Percentiles rank a stretch among this genome's conserved stretches.
These are phyloP conservation scores for Nepenthes gracilis DNA, from an alignment of 148 eudicot species.

Conservation along the genomic window DNA sequence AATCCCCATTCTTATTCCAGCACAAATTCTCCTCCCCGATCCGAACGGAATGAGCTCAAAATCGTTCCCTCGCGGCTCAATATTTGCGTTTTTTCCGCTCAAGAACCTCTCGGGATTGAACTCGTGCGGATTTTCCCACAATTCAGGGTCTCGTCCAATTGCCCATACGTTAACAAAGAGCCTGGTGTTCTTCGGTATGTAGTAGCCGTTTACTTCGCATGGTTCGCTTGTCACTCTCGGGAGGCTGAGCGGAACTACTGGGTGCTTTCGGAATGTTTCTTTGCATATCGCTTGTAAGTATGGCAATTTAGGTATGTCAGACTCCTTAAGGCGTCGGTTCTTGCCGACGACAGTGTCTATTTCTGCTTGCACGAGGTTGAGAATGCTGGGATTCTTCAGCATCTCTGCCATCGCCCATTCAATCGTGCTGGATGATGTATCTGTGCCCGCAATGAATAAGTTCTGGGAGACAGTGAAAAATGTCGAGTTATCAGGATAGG, in stretches of 20 bases:
- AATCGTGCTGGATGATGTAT: slow-evolving; percentile 25
- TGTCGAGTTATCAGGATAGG: neutral
- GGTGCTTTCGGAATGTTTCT: slow-evolving; percentile 28
- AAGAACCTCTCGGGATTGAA: slow-evolving; percentile 31
- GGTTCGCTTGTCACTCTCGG: slow-evolving; percentile 11
- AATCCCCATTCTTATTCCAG: slow-evolving; percentile 24
- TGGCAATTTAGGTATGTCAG: slow-evolving; percentile 24
- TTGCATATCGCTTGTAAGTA: slow-evolving; percentile 27
- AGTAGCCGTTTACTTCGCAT: slow-evolving; percentile 19
- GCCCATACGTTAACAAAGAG: slow-evolving; percentile 31
- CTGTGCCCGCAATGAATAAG: slow-evolving; percentile 27
- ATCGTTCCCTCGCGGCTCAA: slow-evolving; percentile 19
- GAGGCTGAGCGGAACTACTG: slow-evolving; percentile 22
- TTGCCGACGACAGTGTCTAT: slow-evolving; percentile 15
- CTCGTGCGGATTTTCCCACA: slow-evolving; percentile 22
- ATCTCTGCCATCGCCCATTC: slow-evolving; percentile 38
- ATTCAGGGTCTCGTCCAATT: slow-evolving; percentile 20
- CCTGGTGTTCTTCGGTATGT: slow-evolving; percentile 21
- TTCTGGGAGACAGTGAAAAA: slow-evolving; percentile 6
- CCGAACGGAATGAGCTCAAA: slow-evolving; percentile 34
- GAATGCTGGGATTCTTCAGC: slow-evolving; percentile 14
- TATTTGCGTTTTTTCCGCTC: neutral
- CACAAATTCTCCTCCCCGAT: slow-evolving; percentile 35
- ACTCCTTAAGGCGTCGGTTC: slow-evolving; percentile 17
- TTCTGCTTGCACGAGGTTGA: slow-evolving; percentile 15